Conservation (phyloP, 2,329 filamentous ascomycete species). For the Stemphylium beticola region DNA sequence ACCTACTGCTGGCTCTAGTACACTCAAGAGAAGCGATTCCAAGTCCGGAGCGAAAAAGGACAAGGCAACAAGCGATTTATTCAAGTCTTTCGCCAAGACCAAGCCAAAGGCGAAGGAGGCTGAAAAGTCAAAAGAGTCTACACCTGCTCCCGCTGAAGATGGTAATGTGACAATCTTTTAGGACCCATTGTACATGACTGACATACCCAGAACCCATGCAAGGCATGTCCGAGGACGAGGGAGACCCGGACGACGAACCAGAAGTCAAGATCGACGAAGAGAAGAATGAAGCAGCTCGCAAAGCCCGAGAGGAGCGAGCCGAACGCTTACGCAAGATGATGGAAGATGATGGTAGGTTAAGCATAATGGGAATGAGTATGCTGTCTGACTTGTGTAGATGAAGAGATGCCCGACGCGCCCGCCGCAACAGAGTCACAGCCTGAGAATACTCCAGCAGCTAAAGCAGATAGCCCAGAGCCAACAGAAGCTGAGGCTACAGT, state of each 20-base stretch:
- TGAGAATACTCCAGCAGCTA: slow-evolving; percentile 35
- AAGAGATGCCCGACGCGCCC: slow-evolving; percentile 65
- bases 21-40: slow-evolving; percentile 42
- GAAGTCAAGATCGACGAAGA: slow-evolving; percentile 40
- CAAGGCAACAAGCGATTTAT: slow-evolving; percentile 65
- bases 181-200: slow-evolving; percentile 20
- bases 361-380: background rate
- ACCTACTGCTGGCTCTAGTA: slow-evolving; percentile 24
- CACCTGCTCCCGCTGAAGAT: slow-evolving; percentile 56
- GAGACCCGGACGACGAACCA: slow-evolving; percentile 38
- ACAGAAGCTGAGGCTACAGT: slow-evolving; percentile 47
- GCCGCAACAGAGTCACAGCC: slow-evolving; percentile 48
- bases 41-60: slow-evolving; percentile 64
- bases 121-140: slow-evolving; percentile 52
- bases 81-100: slow-evolving; percentile 78
- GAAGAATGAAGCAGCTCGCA: slow-evolving; percentile 45
- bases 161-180: slow-evolving; percentile 41
- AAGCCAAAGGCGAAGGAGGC: slow-evolving; percentile 61
- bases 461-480: slow-evolving; percentile 24
- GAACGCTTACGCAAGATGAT: slow-evolving; percentile 75
- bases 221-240: slow-evolving; percentile 58
- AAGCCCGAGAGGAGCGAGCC: slow-evolving; percentile 66
- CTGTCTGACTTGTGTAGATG: slow-evolving; percentile 49
- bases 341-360: slow-evolving; percentile 66
- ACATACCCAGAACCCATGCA: slow-evolving; percentile 55